These are phyloP conservation scores for Luffa aegyptiaca DNA, from an alignment of 306 rosid species.

Conservation along the genomic window DNA sequence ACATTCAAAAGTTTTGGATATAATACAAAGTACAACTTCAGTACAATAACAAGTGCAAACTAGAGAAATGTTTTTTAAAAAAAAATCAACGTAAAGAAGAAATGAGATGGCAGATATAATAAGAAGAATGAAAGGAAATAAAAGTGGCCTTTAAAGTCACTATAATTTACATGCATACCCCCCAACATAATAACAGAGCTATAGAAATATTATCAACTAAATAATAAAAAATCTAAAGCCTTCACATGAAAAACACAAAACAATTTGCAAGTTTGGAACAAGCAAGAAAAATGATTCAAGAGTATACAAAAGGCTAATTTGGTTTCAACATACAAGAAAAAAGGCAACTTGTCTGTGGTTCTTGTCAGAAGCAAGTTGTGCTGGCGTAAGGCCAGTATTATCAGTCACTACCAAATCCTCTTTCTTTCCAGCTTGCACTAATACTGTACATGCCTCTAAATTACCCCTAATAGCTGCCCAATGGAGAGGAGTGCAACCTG, in stretches of 20 bases:
- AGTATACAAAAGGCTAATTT: not conserved
- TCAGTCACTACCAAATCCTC: conserved; percentile 89
- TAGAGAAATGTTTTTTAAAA: not conserved
- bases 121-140: not conserved
- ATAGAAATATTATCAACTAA: not conserved
- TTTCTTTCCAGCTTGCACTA: conserved; percentile 96
- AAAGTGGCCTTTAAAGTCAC: not conserved
- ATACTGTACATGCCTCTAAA: conserved; percentile 94
- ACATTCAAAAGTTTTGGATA: not conserved
- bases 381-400: conserved; percentile 95
- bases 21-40: not conserved
- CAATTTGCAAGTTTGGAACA: not conserved
- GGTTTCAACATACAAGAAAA: conserved; percentile 85
- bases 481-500: conserved; percentile 97
- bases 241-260: not conserved
- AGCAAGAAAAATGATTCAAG: not conserved
- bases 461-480: conserved; percentile 98
- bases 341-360: conserved; percentile 98
- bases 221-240: not conserved
- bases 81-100: not conserved
- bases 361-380: conserved; percentile 95
- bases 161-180: not conserved
- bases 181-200: not conserved
- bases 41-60: not conserved
- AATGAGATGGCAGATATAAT: not conserved